phyloP scores from a whole-genome alignment of 768 basidiomycete genomes.

The Psilocybe cubensis region DNA sequence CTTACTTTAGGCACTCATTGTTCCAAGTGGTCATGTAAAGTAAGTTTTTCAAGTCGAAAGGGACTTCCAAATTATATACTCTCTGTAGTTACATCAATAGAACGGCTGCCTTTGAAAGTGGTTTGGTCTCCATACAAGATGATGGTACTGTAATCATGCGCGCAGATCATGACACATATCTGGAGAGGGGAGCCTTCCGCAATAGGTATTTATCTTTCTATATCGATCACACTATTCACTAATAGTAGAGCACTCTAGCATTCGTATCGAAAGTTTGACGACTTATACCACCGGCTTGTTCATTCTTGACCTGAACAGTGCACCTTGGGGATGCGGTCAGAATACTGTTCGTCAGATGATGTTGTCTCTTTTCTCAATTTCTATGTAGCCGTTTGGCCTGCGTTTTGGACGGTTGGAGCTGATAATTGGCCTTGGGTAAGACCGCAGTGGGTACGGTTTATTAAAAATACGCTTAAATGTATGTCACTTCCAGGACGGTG shows the following conservation, averaged over 20 bases:
- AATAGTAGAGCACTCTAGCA: slow-evolving; percentile 44
- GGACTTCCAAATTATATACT: not conserved
- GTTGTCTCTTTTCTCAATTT: too few species aligned
- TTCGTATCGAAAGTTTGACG: slow-evolving; percentile 73
- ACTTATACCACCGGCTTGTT: slow-evolving; percentile 83
- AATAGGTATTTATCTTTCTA: slow-evolving; percentile 50
- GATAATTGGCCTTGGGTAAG: slow-evolving; percentile 67
- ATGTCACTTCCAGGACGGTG: slow-evolving; percentile 63
- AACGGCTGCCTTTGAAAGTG: slow-evolving; percentile 52
- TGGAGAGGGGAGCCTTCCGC: slow-evolving; percentile 58
- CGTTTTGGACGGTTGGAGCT: slow-evolving; percentile 73
- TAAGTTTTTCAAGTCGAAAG: slow-evolving; percentile 35
- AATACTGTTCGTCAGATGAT: not conserved
- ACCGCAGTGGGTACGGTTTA: not conserved
- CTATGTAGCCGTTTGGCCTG: slow-evolving; percentile 74
- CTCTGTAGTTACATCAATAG: slow-evolving; percentile 54
- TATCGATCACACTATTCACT: not conserved
- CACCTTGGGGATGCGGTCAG: slow-evolving; percentile 91
- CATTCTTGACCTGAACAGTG: slow-evolving; percentile 81
- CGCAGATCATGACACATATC: slow-evolving; percentile 69
- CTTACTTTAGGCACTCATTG: slow-evolving; percentile 4
- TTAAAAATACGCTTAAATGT: slow-evolving; percentile 15
- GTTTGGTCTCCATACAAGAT: slow-evolving; percentile 59
- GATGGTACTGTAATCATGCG: slow-evolving; percentile 74
- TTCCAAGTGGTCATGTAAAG: slow-evolving; percentile 69